These are phyloP conservation scores for Penicillium sp. DNA, from an alignment of 2,329 filamentous ascomycete species.

Conservation along the genomic window DNA sequence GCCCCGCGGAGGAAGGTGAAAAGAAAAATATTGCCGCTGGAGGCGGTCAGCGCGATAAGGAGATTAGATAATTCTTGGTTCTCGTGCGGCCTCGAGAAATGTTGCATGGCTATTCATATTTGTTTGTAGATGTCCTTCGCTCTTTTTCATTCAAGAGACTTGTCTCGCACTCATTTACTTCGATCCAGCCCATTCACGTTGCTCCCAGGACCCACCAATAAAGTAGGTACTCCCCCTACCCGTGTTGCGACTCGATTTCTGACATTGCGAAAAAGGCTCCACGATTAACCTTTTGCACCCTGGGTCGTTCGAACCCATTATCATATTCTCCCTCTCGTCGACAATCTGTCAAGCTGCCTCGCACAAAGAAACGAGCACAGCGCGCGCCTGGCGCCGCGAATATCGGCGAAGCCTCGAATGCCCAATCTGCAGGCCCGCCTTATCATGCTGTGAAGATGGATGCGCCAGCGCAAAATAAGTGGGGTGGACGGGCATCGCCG, in stretches of 20 bases:
- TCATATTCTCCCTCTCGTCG: background rate
- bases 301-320: background rate
- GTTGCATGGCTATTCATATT: background rate
- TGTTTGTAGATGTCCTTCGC: conserved; percentile 1
- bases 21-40: conserved; percentile 30
- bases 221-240: background rate
- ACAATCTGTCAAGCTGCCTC: conserved; percentile 15
- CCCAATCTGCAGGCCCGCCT: conserved; percentile 5
- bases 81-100: background rate
- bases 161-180: background rate
- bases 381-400: conserved; percentile 11
- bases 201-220: background rate
- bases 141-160: background rate
- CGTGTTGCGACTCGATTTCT: background rate
- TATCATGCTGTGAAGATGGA: conserved; percentile 7
- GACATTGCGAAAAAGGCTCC: background rate
- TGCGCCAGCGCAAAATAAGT: background rate
- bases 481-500: background rate
- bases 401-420: background rate
- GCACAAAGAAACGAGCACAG: conserved; percentile 14
- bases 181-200: background rate
- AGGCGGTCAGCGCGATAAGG: conserved; percentile 26
- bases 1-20: conserved; percentile 10
- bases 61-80: conserved; percentile 24
- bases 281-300: background rate